phyloP scores from a whole-genome alignment of 768 basidiomycete species.

The Glaciozyma antarctica region DNA sequence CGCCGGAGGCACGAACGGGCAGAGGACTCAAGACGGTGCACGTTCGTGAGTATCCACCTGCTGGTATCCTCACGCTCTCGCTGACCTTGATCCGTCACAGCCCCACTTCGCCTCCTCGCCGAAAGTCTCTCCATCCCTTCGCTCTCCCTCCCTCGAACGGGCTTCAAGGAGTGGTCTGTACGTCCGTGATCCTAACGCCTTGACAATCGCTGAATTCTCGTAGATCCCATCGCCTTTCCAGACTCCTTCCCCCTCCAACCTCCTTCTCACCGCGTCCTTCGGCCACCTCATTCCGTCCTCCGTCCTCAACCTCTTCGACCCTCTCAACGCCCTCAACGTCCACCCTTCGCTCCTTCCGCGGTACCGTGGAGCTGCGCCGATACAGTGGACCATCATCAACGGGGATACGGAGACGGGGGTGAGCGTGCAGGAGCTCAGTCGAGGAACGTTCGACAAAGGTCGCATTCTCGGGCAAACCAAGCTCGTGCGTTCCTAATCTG shows the following conservation, averaged over 20 bases:
- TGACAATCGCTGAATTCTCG: not conserved
- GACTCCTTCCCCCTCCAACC: slow-evolving; percentile 10
- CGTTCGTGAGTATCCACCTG: slow-evolving; percentile 26
- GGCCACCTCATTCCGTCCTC: slow-evolving; percentile 33
- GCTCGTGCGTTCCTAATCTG: slow-evolving; percentile 8
- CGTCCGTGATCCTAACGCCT: not conserved
- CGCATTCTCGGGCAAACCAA: slow-evolving; percentile 11
- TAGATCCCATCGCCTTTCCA: not conserved
- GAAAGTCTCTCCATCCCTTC: slow-evolving; percentile 16
- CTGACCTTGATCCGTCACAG: too few relatives aligned
- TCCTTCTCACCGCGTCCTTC: slow-evolving; percentile 35
- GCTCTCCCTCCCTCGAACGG: slow-evolving; percentile 9
- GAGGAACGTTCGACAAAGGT: slow-evolving; percentile 20
- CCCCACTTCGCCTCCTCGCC: slow-evolving; percentile 21
- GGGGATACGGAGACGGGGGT: slow-evolving; percentile 29
- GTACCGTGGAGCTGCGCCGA: slow-evolving; percentile 34
- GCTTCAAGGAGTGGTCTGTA: slow-evolving; percentile 23
- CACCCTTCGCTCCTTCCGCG: slow-evolving; percentile 34
- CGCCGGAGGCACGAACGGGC: slow-evolving; percentile 24
- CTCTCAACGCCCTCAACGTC: slow-evolving; percentile 32
- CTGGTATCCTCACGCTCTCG: too few relatives aligned
- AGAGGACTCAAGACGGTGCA: slow-evolving; percentile 9
- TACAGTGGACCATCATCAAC: slow-evolving; percentile 31
- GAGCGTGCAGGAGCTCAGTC: slow-evolving; percentile 23
- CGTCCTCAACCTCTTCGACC: slow-evolving; percentile 25